Conservation (phyloP, 805 yeast species). For the Candida glaebosa region DNA sequence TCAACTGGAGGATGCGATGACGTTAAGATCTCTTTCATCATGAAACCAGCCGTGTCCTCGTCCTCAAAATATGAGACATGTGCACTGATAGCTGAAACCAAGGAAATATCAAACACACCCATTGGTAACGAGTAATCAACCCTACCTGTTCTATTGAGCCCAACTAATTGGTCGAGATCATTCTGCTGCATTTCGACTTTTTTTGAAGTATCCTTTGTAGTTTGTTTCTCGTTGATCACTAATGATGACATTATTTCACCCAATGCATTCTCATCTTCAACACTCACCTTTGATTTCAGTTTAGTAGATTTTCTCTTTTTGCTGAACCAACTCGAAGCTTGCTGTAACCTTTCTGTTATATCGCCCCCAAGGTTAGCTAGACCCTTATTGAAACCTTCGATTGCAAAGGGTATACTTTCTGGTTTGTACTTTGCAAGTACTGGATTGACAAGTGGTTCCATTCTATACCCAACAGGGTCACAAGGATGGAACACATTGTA, state of each 20-base stretch:
- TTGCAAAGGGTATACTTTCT: slow-evolving; percentile 53
- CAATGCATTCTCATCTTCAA: slow-evolving; percentile 33
- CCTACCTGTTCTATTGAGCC: slow-evolving; percentile 68
- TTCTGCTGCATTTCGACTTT: slow-evolving; percentile 25
- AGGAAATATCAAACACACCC: slow-evolving; percentile 74
- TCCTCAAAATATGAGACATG: slow-evolving; percentile 90
- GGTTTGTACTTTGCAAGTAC: slow-evolving; percentile 51
- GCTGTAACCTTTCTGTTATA: slow-evolving; percentile 28
- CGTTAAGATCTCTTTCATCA: slow-evolving; percentile 55
- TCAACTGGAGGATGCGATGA: slow-evolving; percentile 19
- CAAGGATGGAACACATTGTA: slow-evolving; percentile 87
- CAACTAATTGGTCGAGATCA: slow-evolving; percentile 33
- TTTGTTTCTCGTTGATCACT: slow-evolving; percentile 14
- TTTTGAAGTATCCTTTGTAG: slow-evolving; percentile 16
- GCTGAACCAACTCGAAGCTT: slow-evolving; percentile 37
- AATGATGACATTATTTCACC: slow-evolving; percentile 37
- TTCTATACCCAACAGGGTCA: slow-evolving; percentile 86
- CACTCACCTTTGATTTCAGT: slow-evolving; percentile 13
- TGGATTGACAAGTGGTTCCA: slow-evolving; percentile 75
- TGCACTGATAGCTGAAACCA: slow-evolving; percentile 79
- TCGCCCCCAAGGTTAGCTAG: slow-evolving; percentile 38
- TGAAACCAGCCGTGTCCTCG: slow-evolving; percentile 74
- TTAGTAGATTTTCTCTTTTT: slow-evolving; percentile 8
- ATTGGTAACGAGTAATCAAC: slow-evolving; percentile 79
- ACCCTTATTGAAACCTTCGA: slow-evolving; percentile 48